Base-by-base conservation (phyloP, 1,284 basidiomycete species). In the Puccinia hordei region DNA sequence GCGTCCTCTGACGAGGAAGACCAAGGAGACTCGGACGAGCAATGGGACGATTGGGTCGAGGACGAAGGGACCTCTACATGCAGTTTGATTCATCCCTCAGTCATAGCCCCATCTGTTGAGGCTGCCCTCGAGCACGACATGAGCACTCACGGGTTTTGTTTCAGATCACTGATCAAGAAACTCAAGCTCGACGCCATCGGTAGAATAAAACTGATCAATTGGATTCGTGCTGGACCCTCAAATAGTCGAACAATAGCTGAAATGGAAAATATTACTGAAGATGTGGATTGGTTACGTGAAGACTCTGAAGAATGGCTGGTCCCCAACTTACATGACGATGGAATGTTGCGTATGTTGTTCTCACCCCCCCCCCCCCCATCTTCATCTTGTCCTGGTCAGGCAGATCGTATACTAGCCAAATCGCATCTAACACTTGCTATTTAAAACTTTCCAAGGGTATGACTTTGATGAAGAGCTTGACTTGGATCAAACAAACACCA, bases 171-270 rank as follows among this genome's bases (percentile, higher is more conserved):
- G 33, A 76, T 76, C 55, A 65, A 76, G 10, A 59, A 35, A 15
- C 49, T 76, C 35, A 46, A 63, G 24, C 51, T 76, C 41, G 61
- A 76, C 63, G 35, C 17, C 35, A 44, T 65, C 24, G 55, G 44
- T 19, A n/a, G 73, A n/a, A 76, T 76, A 35, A 76, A 76, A 63
- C 30, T 76, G 24, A 76, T 76, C n/a, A 76, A 76, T 49, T 76
- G 73, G 73, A 76, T 76, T 35, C 73, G 73, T 65, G 55, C 73
- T 27, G 73, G 73, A 30, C 35, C 38, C 46, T 49, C 30, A 15
- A 49, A 65, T 30, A 61, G 73, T 46, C 57, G 73, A 17, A 46
- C n/a, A 24, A 76, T 66, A 53, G 41, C 15, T 15, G 73, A 61
- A 30, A 66, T 76, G 15, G 59, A 76, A 19, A 46, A 46, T 22